Base-by-base conservation (phyloP, 1,139 yeast genomes). In the Yamadazyma sp. region DNA sequence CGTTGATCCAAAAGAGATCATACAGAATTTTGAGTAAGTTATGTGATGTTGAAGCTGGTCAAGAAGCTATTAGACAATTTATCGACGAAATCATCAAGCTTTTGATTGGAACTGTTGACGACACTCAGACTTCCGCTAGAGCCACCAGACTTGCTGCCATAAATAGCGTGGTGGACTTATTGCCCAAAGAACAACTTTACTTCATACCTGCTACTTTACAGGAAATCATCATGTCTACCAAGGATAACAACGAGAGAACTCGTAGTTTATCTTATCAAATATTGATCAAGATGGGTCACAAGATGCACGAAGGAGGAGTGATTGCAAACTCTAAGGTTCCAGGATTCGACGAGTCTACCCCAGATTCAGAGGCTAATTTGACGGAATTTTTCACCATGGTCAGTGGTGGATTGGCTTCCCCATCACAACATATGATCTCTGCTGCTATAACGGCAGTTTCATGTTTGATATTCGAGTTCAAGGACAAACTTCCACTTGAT, bases 371-470 rank as follows among this genome's bases (percentile, higher is more conserved):
- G 40, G 95, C 96, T 8, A 72, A 80, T 13, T 71, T 92, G 44
- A 76, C 81, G 33, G 97, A 89, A 62, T 89, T 73, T 57, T 87
- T 92, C 67, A 88, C 95, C 24, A 88, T 92, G 86, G 85, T 92
- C 17, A 81, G 94, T 62, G 98, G 97, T 33, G 99, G 98, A 65
- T 73, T 94, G 50, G 96, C 95, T 26, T 97, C 96, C 39, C 83
- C 85, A 51, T 78, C 94, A 29, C 92, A 95, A 23, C 96, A 90
- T 61, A 90, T 90, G 96, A 86, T 92, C 34, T 86, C 96, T 53
- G 97, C 97, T 13, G 84, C 97, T 12, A 82, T 94, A 48, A 88
- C 96, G 7, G 95, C 96, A 0, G 72, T 92, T 40, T 82, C 96
- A 30, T 82, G 97, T 56, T 70, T 90, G 38, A 75, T 92, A 31